A percentile compares a stretch with the other conserved stretches of the same genome.
Conservation (phyloP, 2,329 filamentous ascomycete species). For the Pseudopyrenochaeta lycopersici region DNA sequence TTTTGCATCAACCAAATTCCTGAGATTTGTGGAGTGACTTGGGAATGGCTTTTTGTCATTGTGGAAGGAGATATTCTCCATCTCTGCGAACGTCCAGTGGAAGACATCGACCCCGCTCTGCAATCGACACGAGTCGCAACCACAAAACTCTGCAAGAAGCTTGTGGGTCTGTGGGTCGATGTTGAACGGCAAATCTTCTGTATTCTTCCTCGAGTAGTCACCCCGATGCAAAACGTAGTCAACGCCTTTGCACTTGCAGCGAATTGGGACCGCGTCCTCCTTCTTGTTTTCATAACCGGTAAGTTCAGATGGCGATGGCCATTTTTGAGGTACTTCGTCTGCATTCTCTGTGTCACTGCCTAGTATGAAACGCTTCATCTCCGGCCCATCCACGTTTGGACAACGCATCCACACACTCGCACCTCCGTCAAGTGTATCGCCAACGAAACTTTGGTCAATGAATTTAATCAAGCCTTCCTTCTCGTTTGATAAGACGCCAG, state of each 20-base stretch:
- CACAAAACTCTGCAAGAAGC: conserved; percentile 52
- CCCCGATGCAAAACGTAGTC: conserved; percentile 51
- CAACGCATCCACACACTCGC: conserved; percentile 57
- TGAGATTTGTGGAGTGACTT: conserved; percentile 40
- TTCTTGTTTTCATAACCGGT: conserved; percentile 20
- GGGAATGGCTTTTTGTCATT: conserved; percentile 38
- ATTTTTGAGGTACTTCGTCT: conserved; percentile 40
- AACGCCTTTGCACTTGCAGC: conserved; percentile 60
- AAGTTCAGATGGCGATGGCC: conserved; percentile 30
- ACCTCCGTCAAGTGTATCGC: conserved; percentile 64
- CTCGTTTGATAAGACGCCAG: conserved; percentile 50
- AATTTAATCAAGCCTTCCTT: conserved; percentile 38
- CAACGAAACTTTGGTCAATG: conserved; percentile 55
- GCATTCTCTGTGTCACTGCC: conserved; percentile 15
- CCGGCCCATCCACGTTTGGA: conserved; percentile 43
- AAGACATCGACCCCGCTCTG: conserved; percentile 55
- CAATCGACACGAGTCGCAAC: conserved; percentile 59
- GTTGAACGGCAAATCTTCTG: conserved; percentile 52
- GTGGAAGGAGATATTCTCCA: conserved; percentile 52
- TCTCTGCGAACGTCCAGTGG: conserved; percentile 56
- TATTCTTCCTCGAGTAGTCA: conserved; percentile 32
- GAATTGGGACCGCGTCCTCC: conserved; percentile 46
- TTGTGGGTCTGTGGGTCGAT: conserved; percentile 57
- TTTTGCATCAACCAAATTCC: conserved; percentile 42
- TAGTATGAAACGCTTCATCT: conserved; percentile 26